phyloP scores from a whole-genome alignment of 2,329 filamentous ascomycete species.

The Colletotrichum ledebouriae region DNA sequence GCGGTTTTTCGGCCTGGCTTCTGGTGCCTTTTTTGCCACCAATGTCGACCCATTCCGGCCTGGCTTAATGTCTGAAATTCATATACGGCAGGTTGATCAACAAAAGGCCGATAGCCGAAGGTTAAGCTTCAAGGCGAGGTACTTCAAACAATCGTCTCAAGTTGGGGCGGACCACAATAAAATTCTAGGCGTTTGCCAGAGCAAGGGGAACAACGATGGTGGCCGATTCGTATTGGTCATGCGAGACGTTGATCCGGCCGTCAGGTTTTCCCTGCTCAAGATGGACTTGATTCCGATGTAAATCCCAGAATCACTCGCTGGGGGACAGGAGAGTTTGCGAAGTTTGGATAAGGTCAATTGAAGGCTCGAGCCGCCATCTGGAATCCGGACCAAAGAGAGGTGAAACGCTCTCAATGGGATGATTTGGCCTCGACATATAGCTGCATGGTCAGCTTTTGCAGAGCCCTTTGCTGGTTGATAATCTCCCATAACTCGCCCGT shows the following conservation, averaged over 20 bases:
- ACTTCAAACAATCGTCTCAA: slow-evolving; percentile 34
- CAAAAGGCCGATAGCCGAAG: slow-evolving; percentile 32
- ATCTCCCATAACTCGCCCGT: slow-evolving; percentile 57
- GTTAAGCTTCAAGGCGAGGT: slow-evolving; percentile 33
- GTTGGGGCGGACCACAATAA: slow-evolving; percentile 8
- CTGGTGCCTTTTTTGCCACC: too few relatives aligned
- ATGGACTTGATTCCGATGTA: slow-evolving; percentile 26
- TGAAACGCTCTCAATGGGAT: slow-evolving; percentile 40
- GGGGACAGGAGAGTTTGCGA: slow-evolving; percentile 11
- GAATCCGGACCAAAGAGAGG: slow-evolving; percentile 18
- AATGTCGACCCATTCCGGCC: background rate
- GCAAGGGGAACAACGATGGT: background rate
- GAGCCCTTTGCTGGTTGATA: slow-evolving; percentile 53
- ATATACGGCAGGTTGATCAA: slow-evolving; percentile 20
- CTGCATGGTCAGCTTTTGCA: slow-evolving; percentile 52
- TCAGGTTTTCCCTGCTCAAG: slow-evolving; percentile 15
- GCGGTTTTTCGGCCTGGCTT: slow-evolving; percentile 6
- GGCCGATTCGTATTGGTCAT: slow-evolving; percentile 33
- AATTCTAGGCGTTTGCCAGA: slow-evolving; percentile 32
- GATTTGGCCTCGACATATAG: slow-evolving; percentile 48
- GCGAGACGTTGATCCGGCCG: slow-evolving; percentile 30
- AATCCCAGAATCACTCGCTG: slow-evolving; percentile 30
- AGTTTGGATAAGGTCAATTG: slow-evolving; percentile 42
- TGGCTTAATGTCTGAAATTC: slow-evolving; percentile 8
- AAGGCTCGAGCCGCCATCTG: slow-evolving; percentile 40